Base-by-base conservation (phyloP, 176 grass and related monocot species). In the Puya raimondii region DNA sequence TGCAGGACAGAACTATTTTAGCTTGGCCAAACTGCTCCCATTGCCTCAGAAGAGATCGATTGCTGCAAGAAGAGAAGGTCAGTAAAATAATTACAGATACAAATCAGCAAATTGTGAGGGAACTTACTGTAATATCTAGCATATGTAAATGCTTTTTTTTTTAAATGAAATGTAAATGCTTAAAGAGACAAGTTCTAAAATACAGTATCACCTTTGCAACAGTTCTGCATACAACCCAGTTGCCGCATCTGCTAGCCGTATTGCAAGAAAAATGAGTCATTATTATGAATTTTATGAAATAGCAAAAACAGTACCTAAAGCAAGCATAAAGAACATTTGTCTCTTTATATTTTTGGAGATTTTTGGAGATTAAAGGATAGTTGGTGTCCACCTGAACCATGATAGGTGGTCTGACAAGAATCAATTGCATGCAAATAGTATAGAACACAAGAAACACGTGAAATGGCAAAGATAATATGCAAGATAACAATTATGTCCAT, bases 1-100 rank as follows among this genome's bases (percentile, higher is more conserved):
- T 97, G 87, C 94, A 97, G 15, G 82, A 72, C 53, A 99, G 65
- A 81, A 99, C 87, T 70, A 99, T 99, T 80, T 99, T 99, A 81
- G 94, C 84, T 78, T 99, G 94, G 23, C 94, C 94, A 48, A 75
- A 87, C 75, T 90, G 94, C 16, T 97, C 94, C 94, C 94, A 97
- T 70, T 92, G 86, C 78, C 80, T 92, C 54, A 92, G 78, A 63
- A 97, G 82, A 69, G 73, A 64, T 0, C 89, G 86, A 56, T 92
- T 79, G 72, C 94, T 97, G 80, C 48, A 95, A 53, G 52, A 48
- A 53, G 10, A 66, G 57, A 79, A 29, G 76, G 7, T 61, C 2
- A 9, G 54, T 20, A n/a, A 16, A 17, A 20, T 15, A 58, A 18
- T 58, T 7, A n/a, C 18, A 15, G 4, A 58, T 20, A 18, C 54